Base-by-base conservation (phyloP, 2,329 filamentous ascomycete genomes). In the Uncinocarpus reesii region DNA sequence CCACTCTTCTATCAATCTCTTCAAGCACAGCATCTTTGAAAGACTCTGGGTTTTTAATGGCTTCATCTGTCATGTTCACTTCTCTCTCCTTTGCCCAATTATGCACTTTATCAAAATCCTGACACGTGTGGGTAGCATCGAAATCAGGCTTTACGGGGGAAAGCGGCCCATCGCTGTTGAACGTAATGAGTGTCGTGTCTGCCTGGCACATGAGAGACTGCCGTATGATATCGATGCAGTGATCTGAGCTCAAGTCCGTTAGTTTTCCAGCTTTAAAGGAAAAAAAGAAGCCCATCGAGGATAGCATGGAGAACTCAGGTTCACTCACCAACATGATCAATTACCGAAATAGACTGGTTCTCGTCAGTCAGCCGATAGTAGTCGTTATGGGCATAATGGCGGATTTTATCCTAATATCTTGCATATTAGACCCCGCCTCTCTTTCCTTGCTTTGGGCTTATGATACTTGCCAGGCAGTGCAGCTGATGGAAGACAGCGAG, bases 401-500 rank as follows among this genome's bases (percentile, higher is more conserved):
- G 49, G 28, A 53, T 31, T 41, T 48, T 49, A 35, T 55, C 54
- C 51, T 51, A 35, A 23, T 32, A 40, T 29, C 24, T 23, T 32
- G 31, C 10, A 18, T n/a, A 40, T 29, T 23, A 28, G 37, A 7
- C 42, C 21, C 38, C 21, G 26, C 11, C 7, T 11, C n/a, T 38
- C 8, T n/a, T 37, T 13, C 29, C 21, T 21, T 31, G 2, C 7
- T 24, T 13, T 23, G 13, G 24, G 16, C 3, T 4, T 28, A 10
- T 24, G 13, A 24, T 21, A 42, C 51, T 20, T 54, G 57, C 57
- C 46, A 59, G 29, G 29, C 57, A 60, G 36, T 60, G 57, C 1
- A 60, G 52, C 31, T 60, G 57, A 43, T 60, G 51, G 37, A 55
- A 53, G 4, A 52, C 54, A 11, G 53, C 53, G 35, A 53, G 31